A percentile compares a stretch with the other conserved stretches of the same genome.
phyloP scores from a whole-genome alignment of 768 basidiomycete genomes.

The Amanita muscaria region DNA sequence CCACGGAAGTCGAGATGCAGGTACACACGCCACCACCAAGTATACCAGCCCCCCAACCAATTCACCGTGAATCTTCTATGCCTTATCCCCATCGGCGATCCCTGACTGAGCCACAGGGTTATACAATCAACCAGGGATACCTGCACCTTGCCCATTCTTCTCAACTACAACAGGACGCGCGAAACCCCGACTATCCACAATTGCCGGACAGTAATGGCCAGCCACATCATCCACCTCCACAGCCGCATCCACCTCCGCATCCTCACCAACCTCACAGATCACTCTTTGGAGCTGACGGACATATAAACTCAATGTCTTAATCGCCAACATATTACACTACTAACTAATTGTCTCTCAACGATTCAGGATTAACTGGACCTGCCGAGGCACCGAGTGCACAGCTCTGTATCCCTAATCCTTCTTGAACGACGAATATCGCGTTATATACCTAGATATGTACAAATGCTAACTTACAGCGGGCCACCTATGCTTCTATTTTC shows the following conservation, averaged over 20 bases:
- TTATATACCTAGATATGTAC: conserved; percentile 16
- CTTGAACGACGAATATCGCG: not conserved
- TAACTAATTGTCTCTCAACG: conserved; percentile 5
- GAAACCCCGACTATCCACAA: conserved; percentile 36
- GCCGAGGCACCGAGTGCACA: conserved; percentile 11
- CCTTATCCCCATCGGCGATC: conserved; percentile 50
- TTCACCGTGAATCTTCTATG: conserved; percentile 34
- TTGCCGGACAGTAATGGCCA: conserved; percentile 22
- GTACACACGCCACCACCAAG: conserved; percentile 33
- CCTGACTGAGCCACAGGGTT: conserved; percentile 48
- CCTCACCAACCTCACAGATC: conserved; percentile 8
- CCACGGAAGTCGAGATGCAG: conserved; percentile 32
- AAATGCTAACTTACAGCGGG: conserved; percentile 8
- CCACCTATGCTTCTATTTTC: conserved; percentile 3
- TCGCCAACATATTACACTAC: conserved; percentile 11
- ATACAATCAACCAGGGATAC: conserved; percentile 39
- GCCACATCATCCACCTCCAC: conserved; percentile 18
- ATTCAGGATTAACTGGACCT: conserved; percentile 13
- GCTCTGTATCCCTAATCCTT: conserved; percentile 20
- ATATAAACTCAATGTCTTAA: conserved; percentile 39
- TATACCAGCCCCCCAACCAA: conserved; percentile 28
- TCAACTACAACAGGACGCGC: conserved; percentile 31
- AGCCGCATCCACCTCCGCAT: conserved; percentile 13
- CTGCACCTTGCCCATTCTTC: conserved; percentile 39
- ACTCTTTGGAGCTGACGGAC: conserved; percentile 37